Evolutionary conservation across 805 yeast genomes (phyloP).

Genomic region (Candida sanyiensis): DNA sequence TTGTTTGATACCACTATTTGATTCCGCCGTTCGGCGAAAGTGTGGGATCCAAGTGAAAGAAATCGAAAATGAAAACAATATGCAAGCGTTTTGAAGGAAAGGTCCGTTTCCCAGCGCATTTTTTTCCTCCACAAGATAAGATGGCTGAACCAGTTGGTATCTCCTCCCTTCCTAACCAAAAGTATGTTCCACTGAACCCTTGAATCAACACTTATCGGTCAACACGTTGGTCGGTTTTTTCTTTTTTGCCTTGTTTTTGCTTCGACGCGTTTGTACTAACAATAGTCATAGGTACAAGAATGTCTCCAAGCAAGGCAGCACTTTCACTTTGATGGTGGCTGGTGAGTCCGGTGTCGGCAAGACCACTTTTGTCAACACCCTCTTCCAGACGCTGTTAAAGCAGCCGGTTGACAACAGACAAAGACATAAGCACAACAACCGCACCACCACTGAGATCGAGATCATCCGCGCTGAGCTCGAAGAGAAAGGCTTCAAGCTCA

Average conservation of each 20-base stretch:
- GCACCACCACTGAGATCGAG: constrained; percentile 72
- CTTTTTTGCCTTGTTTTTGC: background rate
- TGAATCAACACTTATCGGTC: too few species aligned
- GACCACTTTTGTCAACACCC: constrained; percentile 83
- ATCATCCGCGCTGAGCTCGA: constrained; percentile 74
- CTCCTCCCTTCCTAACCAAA: constrained; percentile 27
- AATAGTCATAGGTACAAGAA: constrained; percentile 52
- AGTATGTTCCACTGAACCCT: constrained; percentile 22
- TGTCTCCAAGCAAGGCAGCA: constrained; percentile 68
- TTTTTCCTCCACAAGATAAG: background rate
- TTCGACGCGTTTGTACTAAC: constrained; percentile 8
- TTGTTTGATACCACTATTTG: too few species aligned
- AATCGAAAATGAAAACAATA: constrained; percentile 1
- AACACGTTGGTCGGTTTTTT: too few species aligned
- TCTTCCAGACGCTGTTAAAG: constrained; percentile 71
- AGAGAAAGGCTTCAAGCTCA: constrained; percentile 74
- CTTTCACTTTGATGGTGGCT: constrained; percentile 75
- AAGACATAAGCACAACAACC: constrained; percentile 51
- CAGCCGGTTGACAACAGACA: constrained; percentile 37
- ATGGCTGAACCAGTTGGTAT: constrained; percentile 28
- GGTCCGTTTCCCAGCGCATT: too few species aligned
- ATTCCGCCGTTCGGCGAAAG: background rate
- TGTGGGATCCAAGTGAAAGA: background rate
- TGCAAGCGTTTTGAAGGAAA: too few species aligned
- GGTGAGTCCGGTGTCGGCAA: constrained; percentile 93